phyloP scores from a whole-genome alignment of 495 filamentous ascomycete species.

The Hypomontagnella submonticulosa region DNA sequence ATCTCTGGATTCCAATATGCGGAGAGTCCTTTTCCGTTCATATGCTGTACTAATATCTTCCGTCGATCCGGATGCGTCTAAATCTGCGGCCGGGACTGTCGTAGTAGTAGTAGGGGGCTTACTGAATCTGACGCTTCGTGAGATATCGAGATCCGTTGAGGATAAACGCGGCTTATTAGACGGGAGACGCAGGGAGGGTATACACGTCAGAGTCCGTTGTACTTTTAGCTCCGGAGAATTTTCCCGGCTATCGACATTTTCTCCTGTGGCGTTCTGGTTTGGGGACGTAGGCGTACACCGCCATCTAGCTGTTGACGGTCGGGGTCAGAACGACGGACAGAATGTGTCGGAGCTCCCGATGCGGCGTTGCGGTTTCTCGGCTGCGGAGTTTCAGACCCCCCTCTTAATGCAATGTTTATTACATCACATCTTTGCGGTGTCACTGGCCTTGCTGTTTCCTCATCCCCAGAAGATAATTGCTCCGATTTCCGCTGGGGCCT shows the following conservation, averaged over 20 bases:
- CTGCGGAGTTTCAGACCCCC: too few species aligned
- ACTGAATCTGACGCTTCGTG: neutral
- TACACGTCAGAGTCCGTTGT: neutral
- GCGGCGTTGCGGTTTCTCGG: too few species aligned
- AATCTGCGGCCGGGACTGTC: neutral
- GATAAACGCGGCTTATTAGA: neutral
- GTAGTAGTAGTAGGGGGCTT: neutral
- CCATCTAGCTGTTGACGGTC: too few species aligned
- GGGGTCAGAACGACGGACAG: too few species aligned
- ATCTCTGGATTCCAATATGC: constrained; percentile 25
- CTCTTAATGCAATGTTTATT: too few species aligned
- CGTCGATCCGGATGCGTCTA: neutral
- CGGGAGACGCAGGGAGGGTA: neutral
- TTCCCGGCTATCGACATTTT: neutral
- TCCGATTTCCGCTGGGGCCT: neutral
- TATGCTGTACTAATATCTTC: neutral
- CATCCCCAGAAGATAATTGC: neutral
- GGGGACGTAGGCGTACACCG: too few species aligned
- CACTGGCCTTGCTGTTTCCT: too few species aligned
- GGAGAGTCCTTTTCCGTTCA: constrained; percentile 23
- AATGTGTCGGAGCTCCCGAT: too few species aligned
- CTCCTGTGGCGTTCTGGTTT: too few species aligned
- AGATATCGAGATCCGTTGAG: neutral
- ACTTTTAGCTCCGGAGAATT: neutral
- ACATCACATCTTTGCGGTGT: too few species aligned